A percentile compares a stretch with the other conserved stretches of the same genome.
Conservation (phyloP, 2,329 filamentous ascomycete genomes). For the Arthrobotrys sinensis region DNA sequence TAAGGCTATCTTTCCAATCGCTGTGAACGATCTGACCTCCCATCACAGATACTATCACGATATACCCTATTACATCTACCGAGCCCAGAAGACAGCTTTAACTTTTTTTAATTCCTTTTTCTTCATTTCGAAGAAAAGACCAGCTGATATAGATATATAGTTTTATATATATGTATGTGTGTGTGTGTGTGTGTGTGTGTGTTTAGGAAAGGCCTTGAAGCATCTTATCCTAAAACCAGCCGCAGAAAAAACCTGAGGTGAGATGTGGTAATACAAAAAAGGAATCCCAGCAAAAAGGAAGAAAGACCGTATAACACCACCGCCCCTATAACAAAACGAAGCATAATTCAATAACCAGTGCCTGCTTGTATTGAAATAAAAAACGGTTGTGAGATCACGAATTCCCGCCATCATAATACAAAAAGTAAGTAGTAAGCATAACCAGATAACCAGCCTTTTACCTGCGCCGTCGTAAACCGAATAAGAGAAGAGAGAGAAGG, state of each 20-base stretch:
- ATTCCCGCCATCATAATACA: not conserved
- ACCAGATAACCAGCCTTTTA: constrained; percentile 3
- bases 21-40: no score
- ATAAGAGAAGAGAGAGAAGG: not conserved
- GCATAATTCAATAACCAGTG: constrained; percentile 5
- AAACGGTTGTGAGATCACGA: not conserved
- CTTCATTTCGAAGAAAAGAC: no score
- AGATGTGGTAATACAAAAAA: constrained; percentile 4
- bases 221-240: not conserved
- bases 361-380: constrained; percentile 18
- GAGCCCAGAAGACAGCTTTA: no score
- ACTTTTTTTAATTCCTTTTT: no score
- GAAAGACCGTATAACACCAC: constrained; percentile 21
- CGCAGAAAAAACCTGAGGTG: constrained; percentile 2
- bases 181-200: no score
- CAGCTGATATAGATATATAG: no score
- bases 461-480: not conserved
- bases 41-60: no score
- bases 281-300: not conserved
- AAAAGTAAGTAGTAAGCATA: not conserved
- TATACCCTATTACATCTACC: no score
- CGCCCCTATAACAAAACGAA: not conserved
- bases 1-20: no score
- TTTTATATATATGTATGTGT: no score
- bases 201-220: not conserved